Evolutionary conservation across 1,139 yeast species (phyloP).

Genomic region (Lodderomyces margitis): DNA sequence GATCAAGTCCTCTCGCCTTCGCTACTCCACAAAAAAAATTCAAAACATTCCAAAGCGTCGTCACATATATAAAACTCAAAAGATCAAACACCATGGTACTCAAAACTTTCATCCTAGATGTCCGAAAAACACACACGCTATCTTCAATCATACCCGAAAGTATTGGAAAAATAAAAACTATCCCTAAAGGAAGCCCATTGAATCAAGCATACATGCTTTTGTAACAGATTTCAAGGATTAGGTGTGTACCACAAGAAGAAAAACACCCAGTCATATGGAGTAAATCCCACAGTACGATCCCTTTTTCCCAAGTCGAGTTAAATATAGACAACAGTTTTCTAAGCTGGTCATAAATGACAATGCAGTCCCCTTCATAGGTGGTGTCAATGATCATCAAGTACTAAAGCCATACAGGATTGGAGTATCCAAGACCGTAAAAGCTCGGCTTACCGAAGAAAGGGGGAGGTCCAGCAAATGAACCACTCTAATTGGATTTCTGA

Average conservation of each 20-base stretch:
- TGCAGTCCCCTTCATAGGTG: neutral
- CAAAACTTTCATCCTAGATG: neutral
- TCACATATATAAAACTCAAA: neutral
- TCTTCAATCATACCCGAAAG: slow-evolving; percentile 1
- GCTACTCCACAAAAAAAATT: too few species aligned
- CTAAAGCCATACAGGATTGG: neutral
- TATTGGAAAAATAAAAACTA: slow-evolving; percentile 8
- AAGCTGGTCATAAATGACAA: neutral
- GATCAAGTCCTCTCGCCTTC: neutral
- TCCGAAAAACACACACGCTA: slow-evolving; percentile 1
- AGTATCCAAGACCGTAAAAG: too few species aligned
- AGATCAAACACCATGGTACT: neutral
- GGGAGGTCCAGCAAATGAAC: neutral
- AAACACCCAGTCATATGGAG: slow-evolving; percentile 1
- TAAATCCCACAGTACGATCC: neutral
- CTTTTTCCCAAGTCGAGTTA: neutral
- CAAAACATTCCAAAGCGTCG: slow-evolving; percentile 7
- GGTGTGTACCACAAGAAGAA: too few species aligned
- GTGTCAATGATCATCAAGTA: neutral
- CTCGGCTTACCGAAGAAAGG: too few species aligned
- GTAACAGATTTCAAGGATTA: neutral
- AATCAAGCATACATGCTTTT: neutral
- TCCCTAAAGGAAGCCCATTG: slow-evolving; percentile 7
- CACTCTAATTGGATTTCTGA: neutral
- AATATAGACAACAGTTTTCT: neutral